These are phyloP conservation scores for Cordyceps cateniannulata DNA, from an alignment of 2,329 filamentous ascomycete species.

Conservation along the genomic window DNA sequence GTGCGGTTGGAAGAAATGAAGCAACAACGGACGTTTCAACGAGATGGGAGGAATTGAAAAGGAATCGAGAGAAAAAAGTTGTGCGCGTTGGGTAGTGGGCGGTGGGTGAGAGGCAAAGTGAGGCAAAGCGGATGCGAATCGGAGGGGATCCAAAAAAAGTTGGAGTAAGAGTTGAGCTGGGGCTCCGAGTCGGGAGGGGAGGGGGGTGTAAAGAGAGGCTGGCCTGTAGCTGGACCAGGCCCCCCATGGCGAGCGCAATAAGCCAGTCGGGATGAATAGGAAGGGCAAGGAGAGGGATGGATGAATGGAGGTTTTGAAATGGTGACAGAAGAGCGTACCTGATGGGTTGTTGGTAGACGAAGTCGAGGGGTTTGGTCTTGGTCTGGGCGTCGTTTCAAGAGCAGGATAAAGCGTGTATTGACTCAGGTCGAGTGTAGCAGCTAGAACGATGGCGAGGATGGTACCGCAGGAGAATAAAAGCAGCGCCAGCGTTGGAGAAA, in stretches of 20 bases:
- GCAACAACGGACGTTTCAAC: slow-evolving; percentile 7
- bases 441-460: slow-evolving; percentile 2
- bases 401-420: background rate
- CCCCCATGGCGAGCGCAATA: background rate
- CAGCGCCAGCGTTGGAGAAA: background rate
- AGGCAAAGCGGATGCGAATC: slow-evolving; percentile 8
- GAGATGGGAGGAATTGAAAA: background rate
- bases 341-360: background rate
- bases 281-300: background rate
- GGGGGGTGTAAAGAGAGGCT: background rate
- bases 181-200: background rate
- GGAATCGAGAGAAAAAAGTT: background rate
- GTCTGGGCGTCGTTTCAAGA: slow-evolving; percentile 3
- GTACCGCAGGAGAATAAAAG: background rate
- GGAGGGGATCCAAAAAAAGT: slow-evolving; percentile 12
- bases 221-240: background rate
- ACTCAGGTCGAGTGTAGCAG: slow-evolving; percentile 3
- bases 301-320: slow-evolving; percentile 1
- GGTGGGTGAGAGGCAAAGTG: slow-evolving; percentile 1
- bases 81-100: background rate
- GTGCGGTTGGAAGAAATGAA: background rate
- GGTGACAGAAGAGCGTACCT: background rate
- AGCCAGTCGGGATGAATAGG: slow-evolving; percentile 5
- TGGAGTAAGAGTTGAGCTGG: slow-evolving; percentile 2
- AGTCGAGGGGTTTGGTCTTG: background rate